Percentiles rank a stretch among this genome's conserved stretches.
These are phyloP conservation scores for Leccinum disarticulatum DNA, from an alignment of 768 basidiomycete species.

Conservation along the genomic window DNA sequence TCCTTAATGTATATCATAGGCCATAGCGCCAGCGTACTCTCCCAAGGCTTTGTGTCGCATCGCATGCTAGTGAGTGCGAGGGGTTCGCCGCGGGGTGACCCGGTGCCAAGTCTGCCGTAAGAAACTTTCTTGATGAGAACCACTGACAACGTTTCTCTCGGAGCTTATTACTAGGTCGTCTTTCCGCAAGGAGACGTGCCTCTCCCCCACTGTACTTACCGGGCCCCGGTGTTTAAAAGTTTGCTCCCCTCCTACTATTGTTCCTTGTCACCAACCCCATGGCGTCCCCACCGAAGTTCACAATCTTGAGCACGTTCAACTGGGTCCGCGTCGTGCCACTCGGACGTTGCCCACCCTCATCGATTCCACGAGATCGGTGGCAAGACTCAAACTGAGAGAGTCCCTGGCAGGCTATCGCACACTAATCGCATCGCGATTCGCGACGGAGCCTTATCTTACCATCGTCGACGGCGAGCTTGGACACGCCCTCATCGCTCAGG, in stretches of 20 bases:
- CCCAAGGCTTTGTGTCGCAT: too few relatives aligned
- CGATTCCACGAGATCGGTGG: conserved; percentile 12
- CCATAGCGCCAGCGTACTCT: too few relatives aligned
- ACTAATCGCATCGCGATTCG: conserved; percentile 7
- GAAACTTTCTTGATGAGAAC: too few relatives aligned
- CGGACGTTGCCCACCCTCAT: conserved; percentile 31
- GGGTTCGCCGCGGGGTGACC: too few relatives aligned
- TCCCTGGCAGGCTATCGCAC: conserved; percentile 31
- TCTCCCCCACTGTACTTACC: neutral
- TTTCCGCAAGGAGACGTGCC: too few relatives aligned
- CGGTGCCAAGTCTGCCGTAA: too few relatives aligned
- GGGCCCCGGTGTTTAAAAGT: conserved; percentile 2
- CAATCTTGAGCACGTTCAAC: conserved; percentile 21
- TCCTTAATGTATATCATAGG: too few relatives aligned
- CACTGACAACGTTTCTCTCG: too few relatives aligned
- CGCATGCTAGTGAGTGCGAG: too few relatives aligned
- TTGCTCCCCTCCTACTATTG: too few relatives aligned
- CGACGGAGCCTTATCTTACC: conserved; percentile 25
- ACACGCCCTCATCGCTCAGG: too few relatives aligned
- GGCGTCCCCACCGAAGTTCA: conserved; percentile 20
- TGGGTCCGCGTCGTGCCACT: conserved; percentile 26
- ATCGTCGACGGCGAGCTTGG: conserved; percentile 4
- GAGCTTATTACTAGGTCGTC: too few relatives aligned
- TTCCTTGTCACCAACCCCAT: conserved; percentile 9
- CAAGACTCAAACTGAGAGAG: conserved; percentile 31